Base-by-base conservation (phyloP, 257 asterid genomes). In the Rubia yunnanensis region DNA sequence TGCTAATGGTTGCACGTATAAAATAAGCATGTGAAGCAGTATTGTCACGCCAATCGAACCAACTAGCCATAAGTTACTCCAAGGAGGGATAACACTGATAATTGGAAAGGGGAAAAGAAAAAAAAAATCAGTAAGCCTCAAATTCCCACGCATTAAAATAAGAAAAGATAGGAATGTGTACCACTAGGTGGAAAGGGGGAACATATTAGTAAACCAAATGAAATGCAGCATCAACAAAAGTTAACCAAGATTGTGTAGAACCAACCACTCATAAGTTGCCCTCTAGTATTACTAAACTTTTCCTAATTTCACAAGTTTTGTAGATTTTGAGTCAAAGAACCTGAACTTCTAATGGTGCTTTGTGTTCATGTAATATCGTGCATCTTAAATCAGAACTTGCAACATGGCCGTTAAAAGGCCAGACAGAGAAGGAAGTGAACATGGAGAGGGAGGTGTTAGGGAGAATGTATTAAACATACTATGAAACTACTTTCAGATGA, bases 11-110 rank as follows among this genome's bases (percentile, higher is more conserved):
- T 81, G 81, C 71, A 94, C 90, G 66, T 90, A 88, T 38, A 90
- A 86, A 79, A 90, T 94, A 69, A 86, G 84, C 66, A 69, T 69
- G 73, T 94, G 97, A 81, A 94, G 96, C 63, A 94, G 75, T 96
- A 94, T 90, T 57, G 97, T 94, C 59, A 94, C 80, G 71, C 83
- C 71, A 73, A 94, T 94, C 7, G 99, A 94, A 66, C 83, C 96
- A 75, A 90, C 96, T 66, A 94, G 97, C 96, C 99, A 94, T 73
- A 85, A 69, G 79, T 94, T 94, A 80, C 99, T 94, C 99, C 99
- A 94, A 7, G 97, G 97, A 34, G 88, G 97, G 69, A 94, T 83
- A 73, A 86, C 91, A 63, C 97, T 92, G 63, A 15, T 73, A 64
- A 63, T 26, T 44, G 52, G 20, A 44, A 44, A 0, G 48, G 14